Evolutionary conservation across 2,329 filamentous ascomycete genomes (phyloP).

Genomic region (Sporothrix protearum): DNA sequence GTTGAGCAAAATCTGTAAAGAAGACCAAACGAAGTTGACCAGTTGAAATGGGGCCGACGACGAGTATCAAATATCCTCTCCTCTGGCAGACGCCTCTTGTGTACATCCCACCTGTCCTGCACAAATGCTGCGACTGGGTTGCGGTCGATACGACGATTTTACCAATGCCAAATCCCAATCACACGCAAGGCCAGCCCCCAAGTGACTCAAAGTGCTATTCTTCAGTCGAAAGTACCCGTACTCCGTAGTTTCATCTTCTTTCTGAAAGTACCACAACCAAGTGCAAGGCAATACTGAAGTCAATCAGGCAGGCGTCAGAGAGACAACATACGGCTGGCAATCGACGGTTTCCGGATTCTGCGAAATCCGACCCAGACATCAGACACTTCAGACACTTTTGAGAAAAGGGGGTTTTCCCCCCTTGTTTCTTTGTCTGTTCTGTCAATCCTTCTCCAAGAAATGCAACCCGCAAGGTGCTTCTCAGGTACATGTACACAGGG

Average conservation of each 20-base stretch:
- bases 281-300: not conserved
- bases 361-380: not conserved
- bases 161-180: not conserved
- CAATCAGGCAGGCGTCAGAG: too few relatives aligned
- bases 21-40: too few relatives aligned
- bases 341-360: not conserved
- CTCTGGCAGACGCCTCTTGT: too few relatives aligned
- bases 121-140: not conserved
- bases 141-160: not conserved
- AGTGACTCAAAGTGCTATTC: not conserved
- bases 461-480: not conserved
- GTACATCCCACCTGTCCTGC: not conserved
- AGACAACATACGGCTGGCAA: not conserved
- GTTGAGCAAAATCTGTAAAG: too few relatives aligned
- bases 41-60: not conserved
- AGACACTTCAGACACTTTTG: not conserved
- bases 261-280: not conserved
- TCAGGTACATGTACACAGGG: not conserved
- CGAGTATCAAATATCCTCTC: not conserved
- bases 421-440: not conserved
- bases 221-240: too few relatives aligned
- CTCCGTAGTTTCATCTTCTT: not conserved
- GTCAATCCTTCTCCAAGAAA: not conserved
- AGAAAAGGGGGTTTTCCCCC: not conserved
- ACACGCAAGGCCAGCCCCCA: not conserved